Percentiles rank a stretch among this genome's conserved stretches.
These are phyloP conservation scores for Blastocystis sp. DNA, from an alignment of 352 stramenopile genomes.

Conservation along the genomic window DNA sequence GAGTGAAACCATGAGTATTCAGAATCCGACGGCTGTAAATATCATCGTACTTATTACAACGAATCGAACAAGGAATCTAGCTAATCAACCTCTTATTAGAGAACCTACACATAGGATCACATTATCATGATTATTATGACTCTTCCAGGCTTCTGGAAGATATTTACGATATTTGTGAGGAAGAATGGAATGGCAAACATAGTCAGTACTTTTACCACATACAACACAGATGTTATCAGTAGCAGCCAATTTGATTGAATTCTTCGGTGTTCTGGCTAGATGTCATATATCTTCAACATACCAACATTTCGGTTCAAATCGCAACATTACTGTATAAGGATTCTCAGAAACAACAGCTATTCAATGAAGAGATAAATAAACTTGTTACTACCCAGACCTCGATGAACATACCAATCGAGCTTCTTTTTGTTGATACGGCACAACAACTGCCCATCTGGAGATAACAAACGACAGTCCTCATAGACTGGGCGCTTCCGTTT, in stretches of 20 bases:
- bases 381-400: constrained; percentile 7
- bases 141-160: constrained; percentile 49
- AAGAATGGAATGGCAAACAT: constrained; percentile 60
- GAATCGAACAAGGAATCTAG: constrained; percentile 47
- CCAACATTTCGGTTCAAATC: constrained; percentile 43
- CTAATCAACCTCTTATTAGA: background rate
- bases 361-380: background rate
- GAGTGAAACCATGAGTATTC: background rate
- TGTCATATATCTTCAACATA: background rate
- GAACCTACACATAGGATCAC: constrained; percentile 50
- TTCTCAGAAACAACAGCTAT: constrained; percentile 4
- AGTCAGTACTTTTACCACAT: constrained; percentile 35
- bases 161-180: constrained; percentile 47
- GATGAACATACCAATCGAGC: constrained; percentile 40
- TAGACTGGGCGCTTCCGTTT: constrained; percentile 44
- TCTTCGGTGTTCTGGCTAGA: background rate
- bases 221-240: constrained; percentile 49
- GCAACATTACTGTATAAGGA: constrained; percentile 5
- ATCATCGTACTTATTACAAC: constrained; percentile 57
- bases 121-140: constrained; percentile 58
- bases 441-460: constrained; percentile 33
- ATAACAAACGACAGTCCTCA: constrained; percentile 39
- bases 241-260: background rate
- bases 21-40: constrained; percentile 44
- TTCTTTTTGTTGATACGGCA: constrained; percentile 43